Conservation (phyloP, 768 basidiomycete species). For the Melanogaster broomeanus region DNA sequence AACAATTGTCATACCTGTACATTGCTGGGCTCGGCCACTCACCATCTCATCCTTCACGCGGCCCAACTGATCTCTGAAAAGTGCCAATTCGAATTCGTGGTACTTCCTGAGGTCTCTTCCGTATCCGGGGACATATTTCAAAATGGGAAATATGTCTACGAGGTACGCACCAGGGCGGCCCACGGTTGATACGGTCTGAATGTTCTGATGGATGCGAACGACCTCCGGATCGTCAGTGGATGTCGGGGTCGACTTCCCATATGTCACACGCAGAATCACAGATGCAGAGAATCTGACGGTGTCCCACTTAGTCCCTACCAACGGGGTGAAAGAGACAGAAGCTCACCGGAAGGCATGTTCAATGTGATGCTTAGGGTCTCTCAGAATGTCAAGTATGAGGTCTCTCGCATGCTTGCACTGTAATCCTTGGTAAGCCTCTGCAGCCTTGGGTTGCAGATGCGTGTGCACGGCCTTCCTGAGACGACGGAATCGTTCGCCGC, state of each 20-base stretch:
- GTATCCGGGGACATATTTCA: constrained; percentile 53
- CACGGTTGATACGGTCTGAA: constrained; percentile 27
- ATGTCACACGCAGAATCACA: constrained; percentile 24
- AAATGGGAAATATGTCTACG: constrained; percentile 51
- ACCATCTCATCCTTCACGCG: constrained; percentile 46
- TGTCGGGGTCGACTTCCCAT: constrained; percentile 28
- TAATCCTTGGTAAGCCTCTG: constrained; percentile 45
- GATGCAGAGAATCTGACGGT: constrained; percentile 18
- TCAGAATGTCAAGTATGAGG: constrained; percentile 19
- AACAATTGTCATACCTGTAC: neutral
- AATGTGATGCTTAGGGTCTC: constrained; percentile 11
- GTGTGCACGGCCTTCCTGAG: constrained; percentile 54
- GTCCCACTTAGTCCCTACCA: neutral
- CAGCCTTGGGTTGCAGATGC: constrained; percentile 51
- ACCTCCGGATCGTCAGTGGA: constrained; percentile 12
- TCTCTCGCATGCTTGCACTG: constrained; percentile 35
- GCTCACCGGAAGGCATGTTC: constrained; percentile 17
- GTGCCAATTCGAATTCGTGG: constrained; percentile 46
- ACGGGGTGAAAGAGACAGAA: neutral
- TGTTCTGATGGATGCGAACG: constrained; percentile 17
- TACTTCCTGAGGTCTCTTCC: constrained; percentile 30
- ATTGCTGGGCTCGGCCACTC: neutral
- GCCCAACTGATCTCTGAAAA: constrained; percentile 51
- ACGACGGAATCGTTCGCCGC: constrained; percentile 58
- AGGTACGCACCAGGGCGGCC: constrained; percentile 49